Conservation (phyloP, 129 eudicot species). For the Escallonia herrerae region DNA sequence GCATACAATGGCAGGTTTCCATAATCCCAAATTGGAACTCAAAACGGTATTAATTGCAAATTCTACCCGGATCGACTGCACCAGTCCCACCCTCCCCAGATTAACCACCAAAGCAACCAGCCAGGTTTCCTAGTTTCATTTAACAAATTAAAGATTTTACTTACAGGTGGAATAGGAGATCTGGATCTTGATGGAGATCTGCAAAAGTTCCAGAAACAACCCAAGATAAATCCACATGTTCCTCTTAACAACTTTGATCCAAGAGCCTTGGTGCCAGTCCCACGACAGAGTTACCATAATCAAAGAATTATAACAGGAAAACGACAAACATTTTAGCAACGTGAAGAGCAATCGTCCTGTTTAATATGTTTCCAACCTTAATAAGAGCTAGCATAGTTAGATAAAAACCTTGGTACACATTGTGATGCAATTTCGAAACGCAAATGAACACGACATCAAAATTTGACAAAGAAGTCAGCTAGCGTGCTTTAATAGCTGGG, state of each 20-base stretch:
- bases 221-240: conserved; percentile 74
- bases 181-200: conserved; percentile 99
- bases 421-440: conserved; percentile 14
- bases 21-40: neutral
- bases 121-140: neutral
- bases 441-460: conserved; percentile 29
- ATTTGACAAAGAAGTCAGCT: conserved; percentile 25
- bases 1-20: neutral
- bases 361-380: neutral
- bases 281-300: conserved; percentile 55
- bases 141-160: conserved; percentile 19
- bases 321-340: conserved; percentile 33
- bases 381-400: conserved; percentile 20
- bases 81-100: too few species aligned
- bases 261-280: conserved; percentile 80
- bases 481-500: conserved; percentile 41
- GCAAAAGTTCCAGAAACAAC: conserved; percentile 98
- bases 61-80: too few species aligned
- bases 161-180: conserved; percentile 86
- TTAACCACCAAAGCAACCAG: too few species aligned
- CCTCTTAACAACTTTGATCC: conserved; percentile 73
- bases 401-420: conserved; percentile 5
- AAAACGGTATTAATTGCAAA: neutral
- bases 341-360: neutral
- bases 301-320: conserved; percentile 27